These are phyloP conservation scores for Colletotrichum brevisporum DNA, from an alignment of 2,329 filamentous ascomycete species.

Conservation along the genomic window DNA sequence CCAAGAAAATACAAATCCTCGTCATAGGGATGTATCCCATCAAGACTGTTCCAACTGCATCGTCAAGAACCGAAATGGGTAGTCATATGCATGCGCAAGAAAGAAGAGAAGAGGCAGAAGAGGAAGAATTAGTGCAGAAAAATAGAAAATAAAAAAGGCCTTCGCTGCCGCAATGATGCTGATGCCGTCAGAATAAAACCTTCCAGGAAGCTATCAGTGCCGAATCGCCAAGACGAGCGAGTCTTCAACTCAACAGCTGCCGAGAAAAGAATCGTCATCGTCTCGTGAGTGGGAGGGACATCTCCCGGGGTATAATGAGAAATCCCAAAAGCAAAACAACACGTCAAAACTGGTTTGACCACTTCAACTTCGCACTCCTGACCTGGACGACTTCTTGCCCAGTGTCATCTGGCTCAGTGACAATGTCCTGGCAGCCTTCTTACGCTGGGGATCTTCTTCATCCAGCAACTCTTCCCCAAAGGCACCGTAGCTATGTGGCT, in stretches of 20 bases:
- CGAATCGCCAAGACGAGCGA: slow-evolving; percentile 29
- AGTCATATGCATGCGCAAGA: slow-evolving; percentile 11
- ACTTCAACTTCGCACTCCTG: slow-evolving; percentile 25
- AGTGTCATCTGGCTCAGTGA: slow-evolving; percentile 74
- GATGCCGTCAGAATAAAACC: slow-evolving; percentile 12
- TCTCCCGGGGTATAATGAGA: slow-evolving; percentile 41
- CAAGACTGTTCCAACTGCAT: slow-evolving; percentile 22
- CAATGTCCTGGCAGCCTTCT: slow-evolving; percentile 74
- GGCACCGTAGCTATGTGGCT: slow-evolving; percentile 49
- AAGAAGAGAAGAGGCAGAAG: background rate
- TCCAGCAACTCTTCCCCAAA: slow-evolving; percentile 60
- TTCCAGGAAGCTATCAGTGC: slow-evolving; percentile 21
- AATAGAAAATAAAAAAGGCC: background rate
- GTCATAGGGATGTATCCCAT: slow-evolving; percentile 26
- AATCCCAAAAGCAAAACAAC: slow-evolving; percentile 34
- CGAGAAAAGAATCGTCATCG: slow-evolving; percentile 34
- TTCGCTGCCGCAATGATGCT: slow-evolving; percentile 32
- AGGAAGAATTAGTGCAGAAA: too few species aligned
- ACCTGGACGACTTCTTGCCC: slow-evolving; percentile 48
- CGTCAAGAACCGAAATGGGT: slow-evolving; percentile 16
- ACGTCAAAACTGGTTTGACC: slow-evolving; percentile 31
- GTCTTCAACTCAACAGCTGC: slow-evolving; percentile 35
- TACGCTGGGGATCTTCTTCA: slow-evolving; percentile 55
- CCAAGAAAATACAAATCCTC: slow-evolving; percentile 24
- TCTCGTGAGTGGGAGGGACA: slow-evolving; percentile 24